phyloP scores from a whole-genome alignment of 164 flowering plant species.

The Saururus chinensis region DNA sequence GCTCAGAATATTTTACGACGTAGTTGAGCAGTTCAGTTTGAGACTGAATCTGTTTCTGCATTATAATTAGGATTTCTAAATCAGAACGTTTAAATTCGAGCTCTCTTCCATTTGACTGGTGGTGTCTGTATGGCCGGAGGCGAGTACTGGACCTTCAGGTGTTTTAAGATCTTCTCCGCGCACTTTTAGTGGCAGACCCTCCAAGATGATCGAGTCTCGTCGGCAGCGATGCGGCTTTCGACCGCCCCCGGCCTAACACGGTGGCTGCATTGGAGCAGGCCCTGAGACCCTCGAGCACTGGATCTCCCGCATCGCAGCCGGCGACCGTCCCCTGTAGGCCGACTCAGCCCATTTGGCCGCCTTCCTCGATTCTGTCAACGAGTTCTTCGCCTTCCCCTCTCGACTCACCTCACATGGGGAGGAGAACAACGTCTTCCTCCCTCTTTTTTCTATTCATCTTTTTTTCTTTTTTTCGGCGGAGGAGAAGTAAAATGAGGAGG shows the following conservation, averaged over 20 bases:
- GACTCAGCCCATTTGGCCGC: constrained; percentile 54
- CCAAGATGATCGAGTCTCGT: constrained; percentile 41
- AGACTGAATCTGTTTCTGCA: too few species aligned
- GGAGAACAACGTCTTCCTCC: too few species aligned
- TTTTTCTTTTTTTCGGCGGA: too few species aligned
- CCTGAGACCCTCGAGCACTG: constrained; percentile 47
- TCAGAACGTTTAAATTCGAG: too few species aligned
- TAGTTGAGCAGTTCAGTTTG: too few species aligned
- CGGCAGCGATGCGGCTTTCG: constrained; percentile 18
- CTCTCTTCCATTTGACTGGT: too few species aligned
- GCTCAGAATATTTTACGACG: too few species aligned
- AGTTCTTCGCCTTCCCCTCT: constrained; percentile 32
- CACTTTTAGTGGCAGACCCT: constrained; percentile 68
- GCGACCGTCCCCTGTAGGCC: constrained; percentile 65
- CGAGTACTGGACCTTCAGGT: neutral
- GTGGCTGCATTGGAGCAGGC: constrained; percentile 30
- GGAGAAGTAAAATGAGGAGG: too few species aligned
- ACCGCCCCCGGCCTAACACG: constrained; percentile 17
- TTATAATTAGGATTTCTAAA: too few species aligned
- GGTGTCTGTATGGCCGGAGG: too few species aligned
- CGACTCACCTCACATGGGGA: too few species aligned
- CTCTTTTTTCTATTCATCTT: too few species aligned
- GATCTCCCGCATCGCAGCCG: constrained; percentile 44
- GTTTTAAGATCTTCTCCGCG: constrained; percentile 71
- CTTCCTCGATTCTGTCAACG: constrained; percentile 70